phyloP scores from a whole-genome alignment of 768 basidiomycete genomes.

The Phlegmacium glaucopus region DNA sequence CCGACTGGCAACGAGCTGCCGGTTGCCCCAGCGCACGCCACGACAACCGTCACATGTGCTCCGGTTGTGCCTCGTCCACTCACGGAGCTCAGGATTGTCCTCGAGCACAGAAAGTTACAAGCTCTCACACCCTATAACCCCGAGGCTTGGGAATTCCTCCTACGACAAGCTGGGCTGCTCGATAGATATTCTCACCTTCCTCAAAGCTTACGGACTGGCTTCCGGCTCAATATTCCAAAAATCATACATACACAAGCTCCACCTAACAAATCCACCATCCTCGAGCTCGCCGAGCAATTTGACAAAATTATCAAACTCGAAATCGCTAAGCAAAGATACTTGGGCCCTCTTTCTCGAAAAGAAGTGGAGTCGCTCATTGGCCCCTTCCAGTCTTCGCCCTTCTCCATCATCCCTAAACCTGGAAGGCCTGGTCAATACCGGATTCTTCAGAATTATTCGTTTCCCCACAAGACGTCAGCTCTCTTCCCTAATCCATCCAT shows the following conservation, averaged over 20 bases:
- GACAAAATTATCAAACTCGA: conserved; percentile 14
- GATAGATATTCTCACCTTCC: conserved; percentile 10
- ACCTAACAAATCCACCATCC: conserved; percentile 22
- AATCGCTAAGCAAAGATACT: conserved; percentile 15
- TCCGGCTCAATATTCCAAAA: conserved; percentile 24
- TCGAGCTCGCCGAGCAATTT: conserved; percentile 6
- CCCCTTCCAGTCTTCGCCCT: conserved; percentile 34
- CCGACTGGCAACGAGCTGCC: too few relatives aligned
- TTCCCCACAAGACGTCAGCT: conserved; percentile 12
- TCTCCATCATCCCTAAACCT: conserved; percentile 30
- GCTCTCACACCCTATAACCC: background rate
- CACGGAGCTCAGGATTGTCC: background rate
- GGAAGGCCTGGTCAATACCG: conserved; percentile 24
- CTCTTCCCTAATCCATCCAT: conserved; percentile 16
- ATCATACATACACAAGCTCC: conserved; percentile 23
- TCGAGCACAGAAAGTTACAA: background rate
- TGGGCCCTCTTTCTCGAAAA: conserved; percentile 24
- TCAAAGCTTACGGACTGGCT: conserved; percentile 19
- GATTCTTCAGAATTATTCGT: conserved; percentile 33
- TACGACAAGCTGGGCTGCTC: background rate
- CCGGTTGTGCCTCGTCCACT: too few relatives aligned
- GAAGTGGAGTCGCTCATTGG: conserved; percentile 25
- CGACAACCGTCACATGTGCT: too few relatives aligned
- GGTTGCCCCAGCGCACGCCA: too few relatives aligned
- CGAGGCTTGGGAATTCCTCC: background rate